Conservation (phyloP, 164 flowering plant genomes). For the grape (Vitis vinifera) region DNA sequence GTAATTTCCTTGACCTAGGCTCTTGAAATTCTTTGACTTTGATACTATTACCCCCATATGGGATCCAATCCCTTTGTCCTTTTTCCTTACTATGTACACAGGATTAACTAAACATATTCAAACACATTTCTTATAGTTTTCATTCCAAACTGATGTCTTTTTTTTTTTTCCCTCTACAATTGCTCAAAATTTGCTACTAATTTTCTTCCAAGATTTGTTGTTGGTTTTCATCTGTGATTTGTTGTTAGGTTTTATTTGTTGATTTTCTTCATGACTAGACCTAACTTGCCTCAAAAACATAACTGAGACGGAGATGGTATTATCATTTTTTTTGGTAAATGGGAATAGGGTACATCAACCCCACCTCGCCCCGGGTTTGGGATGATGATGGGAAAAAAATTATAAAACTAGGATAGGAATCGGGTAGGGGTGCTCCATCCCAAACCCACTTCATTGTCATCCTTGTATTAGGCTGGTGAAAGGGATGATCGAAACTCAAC, state of each 20-base stretch:
- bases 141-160: background rate
- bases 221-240: background rate
- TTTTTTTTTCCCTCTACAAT: background rate
- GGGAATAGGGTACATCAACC: no score
- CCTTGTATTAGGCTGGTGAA: no score
- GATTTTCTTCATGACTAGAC: background rate
- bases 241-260: background rate
- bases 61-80: constrained; percentile 57
- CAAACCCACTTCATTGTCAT: no score
- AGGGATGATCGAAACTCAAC: no score
- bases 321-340: no score
- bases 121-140: background rate
- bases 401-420: no score
- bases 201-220: background rate
- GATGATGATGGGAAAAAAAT: no score
- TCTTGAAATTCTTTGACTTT: background rate
- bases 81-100: constrained; percentile 54
- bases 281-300: no score
- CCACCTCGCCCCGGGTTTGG: no score
- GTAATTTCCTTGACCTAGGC: constrained; percentile 26
- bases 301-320: no score
- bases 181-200: background rate
- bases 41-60: constrained; percentile 30
- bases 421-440: no score
- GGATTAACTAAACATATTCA: constrained; percentile 52